Conservation (phyloP, 1,139 yeast species). For the Pichia sp. region DNA sequence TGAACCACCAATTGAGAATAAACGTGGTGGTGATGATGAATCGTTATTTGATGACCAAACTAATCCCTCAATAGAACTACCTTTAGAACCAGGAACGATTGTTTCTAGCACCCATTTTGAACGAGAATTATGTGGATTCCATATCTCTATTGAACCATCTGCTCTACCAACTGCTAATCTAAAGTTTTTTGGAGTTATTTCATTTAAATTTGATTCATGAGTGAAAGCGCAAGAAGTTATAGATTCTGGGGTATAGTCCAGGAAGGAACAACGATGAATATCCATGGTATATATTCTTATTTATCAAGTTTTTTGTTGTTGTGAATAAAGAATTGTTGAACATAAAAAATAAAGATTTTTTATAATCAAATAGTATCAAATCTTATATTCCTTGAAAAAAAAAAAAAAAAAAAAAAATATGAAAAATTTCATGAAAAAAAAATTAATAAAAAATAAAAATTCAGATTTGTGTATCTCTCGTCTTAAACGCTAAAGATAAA, state of each 20-base stretch:
- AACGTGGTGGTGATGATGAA: conserved; percentile 38
- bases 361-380: too few species aligned
- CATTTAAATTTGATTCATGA: conserved; percentile 38
- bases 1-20: conserved; percentile 93
- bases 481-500: too few species aligned
- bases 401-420: too few species aligned
- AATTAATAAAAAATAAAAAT: too few species aligned
- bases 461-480: too few species aligned
- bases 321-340: too few species aligned
- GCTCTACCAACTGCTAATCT: conserved; percentile 89
- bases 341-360: too few species aligned
- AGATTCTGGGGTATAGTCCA: conserved; percentile 82
- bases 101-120: conserved; percentile 48
- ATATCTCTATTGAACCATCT: conserved; percentile 92
- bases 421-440: too few species aligned
- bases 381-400: too few species aligned
- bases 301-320: neutral
- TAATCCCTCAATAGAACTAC: conserved; percentile 82
- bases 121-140: conserved; percentile 68
- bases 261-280: conserved; percentile 88
- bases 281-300: conserved; percentile 40
- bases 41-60: conserved; percentile 60
- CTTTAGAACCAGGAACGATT: conserved; percentile 73
- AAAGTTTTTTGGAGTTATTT: conserved; percentile 52
- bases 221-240: conserved; percentile 82